phyloP scores from a whole-genome alignment of 768 basidiomycete genomes.

The Leccinellum albellum region DNA sequence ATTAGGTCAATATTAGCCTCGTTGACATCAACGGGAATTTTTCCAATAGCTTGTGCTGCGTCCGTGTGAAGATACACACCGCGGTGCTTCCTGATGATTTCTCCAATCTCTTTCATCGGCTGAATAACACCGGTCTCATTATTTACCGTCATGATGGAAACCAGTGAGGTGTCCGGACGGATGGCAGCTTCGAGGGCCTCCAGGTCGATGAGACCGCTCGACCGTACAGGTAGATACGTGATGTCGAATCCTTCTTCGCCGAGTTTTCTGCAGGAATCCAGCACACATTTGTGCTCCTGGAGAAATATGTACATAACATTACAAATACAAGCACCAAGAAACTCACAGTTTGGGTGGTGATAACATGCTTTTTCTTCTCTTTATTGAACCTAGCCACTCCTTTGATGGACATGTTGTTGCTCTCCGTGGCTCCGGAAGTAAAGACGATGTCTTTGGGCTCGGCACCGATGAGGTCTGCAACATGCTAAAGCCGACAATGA shows the following conservation, averaged over 20 bases:
- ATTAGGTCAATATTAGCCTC: conserved; percentile 93
- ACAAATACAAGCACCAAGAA: background rate
- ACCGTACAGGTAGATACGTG: conserved; percentile 93
- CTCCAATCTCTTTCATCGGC: conserved; percentile 92
- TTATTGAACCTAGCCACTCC: conserved; percentile 95
- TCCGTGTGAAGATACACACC: conserved; percentile 96
- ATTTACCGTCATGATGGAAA: conserved; percentile 98
- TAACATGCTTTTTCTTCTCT: conserved; percentile 89
- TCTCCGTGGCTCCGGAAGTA: conserved; percentile 97
- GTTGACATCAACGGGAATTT: conserved; percentile 90
- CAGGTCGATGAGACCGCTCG: conserved; percentile 79
- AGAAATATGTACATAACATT: conserved; percentile 4
- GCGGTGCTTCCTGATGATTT: conserved; percentile 77
- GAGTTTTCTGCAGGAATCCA: conserved; percentile 95
- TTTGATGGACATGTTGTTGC: conserved; percentile 97
- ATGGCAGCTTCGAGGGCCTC: conserved; percentile 81
- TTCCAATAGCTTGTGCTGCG: conserved; percentile 92
- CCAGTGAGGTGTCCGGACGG: conserved; percentile 87
- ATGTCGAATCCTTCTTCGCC: conserved; percentile 96
- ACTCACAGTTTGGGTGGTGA: conserved; percentile 89
- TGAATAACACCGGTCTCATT: conserved; percentile 99
- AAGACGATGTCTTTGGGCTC: conserved; percentile 95
- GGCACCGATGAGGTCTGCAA: conserved; percentile 91
- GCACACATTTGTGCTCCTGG: conserved; percentile 97
- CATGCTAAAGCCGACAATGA: conserved; percentile 48